Percentiles rank a stretch among this genome's conserved stretches.
Conservation (phyloP, 495 filamentous ascomycete genomes). For the Xylaria castorea region DNA sequence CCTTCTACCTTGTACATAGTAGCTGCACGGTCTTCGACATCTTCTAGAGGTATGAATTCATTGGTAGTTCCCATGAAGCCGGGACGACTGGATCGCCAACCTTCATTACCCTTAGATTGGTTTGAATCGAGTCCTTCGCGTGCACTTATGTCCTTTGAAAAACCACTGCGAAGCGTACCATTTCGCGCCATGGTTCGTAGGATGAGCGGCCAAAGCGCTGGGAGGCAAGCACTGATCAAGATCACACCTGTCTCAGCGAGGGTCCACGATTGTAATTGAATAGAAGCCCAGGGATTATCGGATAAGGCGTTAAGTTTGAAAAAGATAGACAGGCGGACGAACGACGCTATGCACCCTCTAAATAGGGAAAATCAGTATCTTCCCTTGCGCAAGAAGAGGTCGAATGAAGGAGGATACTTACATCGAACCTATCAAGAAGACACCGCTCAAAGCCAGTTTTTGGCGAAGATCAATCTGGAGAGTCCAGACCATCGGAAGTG, state of each 20-base stretch:
- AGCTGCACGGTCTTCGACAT: not conserved
- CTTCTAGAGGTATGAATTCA: conserved; percentile 8
- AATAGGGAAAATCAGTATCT: not conserved
- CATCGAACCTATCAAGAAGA: conserved; percentile 30
- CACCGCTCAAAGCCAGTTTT: conserved; percentile 23
- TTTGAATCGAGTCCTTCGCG: not conserved
- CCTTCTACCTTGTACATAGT: conserved; percentile 7
- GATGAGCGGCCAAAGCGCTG: conserved; percentile 23
- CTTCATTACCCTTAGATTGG: not conserved
- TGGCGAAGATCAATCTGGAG: conserved; percentile 23
- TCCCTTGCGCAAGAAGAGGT: not conserved
- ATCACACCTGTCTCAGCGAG: conserved; percentile 35
- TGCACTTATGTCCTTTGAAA: not conserved
- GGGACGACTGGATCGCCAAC: conserved; percentile 6
- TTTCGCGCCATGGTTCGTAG: not conserved
- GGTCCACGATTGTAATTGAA: conserved; percentile 35
- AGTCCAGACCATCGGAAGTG: conserved; percentile 26
- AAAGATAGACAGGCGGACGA: conserved; percentile 22
- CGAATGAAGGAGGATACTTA: conserved; percentile 10
- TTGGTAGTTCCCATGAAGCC: not conserved
- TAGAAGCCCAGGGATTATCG: conserved; percentile 29
- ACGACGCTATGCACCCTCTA: conserved; percentile 24
- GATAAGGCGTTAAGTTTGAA: conserved; percentile 18
- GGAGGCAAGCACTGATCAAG: conserved; percentile 36
- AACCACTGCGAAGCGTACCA: not conserved